Evolutionary conservation across 2,329 filamentous ascomycete species (phyloP).

Genomic region (Trichothecium roseum): DNA sequence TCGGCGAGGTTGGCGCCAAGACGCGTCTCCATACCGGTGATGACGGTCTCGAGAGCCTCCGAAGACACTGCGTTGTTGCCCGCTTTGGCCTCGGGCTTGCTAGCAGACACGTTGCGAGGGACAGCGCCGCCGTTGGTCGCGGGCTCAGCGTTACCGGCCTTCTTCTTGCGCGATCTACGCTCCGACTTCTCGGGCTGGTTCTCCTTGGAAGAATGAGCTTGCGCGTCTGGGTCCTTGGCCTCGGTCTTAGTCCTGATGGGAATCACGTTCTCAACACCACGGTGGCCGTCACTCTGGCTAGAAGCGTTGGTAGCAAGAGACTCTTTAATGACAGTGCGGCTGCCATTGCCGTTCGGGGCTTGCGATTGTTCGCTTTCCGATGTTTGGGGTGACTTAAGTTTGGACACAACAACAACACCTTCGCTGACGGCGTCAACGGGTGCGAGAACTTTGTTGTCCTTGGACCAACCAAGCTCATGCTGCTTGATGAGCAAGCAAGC

Average conservation of each 20-base stretch:
- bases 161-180: conserved; percentile 57
- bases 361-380: conserved; percentile 22
- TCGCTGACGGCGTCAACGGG: conserved; percentile 66
- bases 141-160: conserved; percentile 31
- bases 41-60: conserved; percentile 43
- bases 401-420: conserved; percentile 64
- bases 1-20: conserved; percentile 38
- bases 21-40: conserved; percentile 41
- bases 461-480: conserved; percentile 82
- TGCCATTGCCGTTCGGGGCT: conserved; percentile 23
- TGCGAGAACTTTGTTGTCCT: conserved; percentile 77
- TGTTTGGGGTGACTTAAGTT: conserved; percentile 47
- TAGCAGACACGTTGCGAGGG: conserved; percentile 9
- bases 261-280: conserved; percentile 15
- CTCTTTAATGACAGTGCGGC: conserved; percentile 28
- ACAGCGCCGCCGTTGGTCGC: background rate
- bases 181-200: conserved; percentile 47
- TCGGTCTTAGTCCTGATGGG: conserved; percentile 31
- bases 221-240: conserved; percentile 36
- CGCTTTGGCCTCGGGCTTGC: conserved; percentile 8
- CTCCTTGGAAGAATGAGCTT: conserved; percentile 25
- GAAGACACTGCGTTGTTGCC: conserved; percentile 18
- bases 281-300: conserved; percentile 11
- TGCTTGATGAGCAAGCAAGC: conserved; percentile 80
- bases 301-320: conserved; percentile 13